These are phyloP conservation scores for Rhodotorula sphaerocarpa DNA, from an alignment of 768 basidiomycete genomes.

Conservation along the genomic window DNA sequence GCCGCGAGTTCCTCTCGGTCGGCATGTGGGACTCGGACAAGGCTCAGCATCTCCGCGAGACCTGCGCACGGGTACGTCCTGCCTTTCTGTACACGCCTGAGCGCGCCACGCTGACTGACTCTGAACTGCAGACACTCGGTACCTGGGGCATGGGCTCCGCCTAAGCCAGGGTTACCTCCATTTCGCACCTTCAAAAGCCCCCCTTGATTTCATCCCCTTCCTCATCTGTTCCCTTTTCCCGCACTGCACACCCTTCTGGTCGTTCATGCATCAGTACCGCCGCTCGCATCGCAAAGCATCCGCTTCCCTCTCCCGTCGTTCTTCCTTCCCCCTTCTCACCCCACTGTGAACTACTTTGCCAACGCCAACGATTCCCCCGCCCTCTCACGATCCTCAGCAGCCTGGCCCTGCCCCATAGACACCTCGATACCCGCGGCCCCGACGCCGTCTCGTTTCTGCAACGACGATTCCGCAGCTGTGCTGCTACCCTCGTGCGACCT, in stretches of 20 bases:
- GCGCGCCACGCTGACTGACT: not conserved
- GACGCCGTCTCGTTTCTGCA: no score
- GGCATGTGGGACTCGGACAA: constrained; percentile 38
- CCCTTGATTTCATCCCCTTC: not conserved
- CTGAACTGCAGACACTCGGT: constrained; percentile 18
- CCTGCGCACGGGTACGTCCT: constrained; percentile 20
- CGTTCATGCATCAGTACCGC: no score
- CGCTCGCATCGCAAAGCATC: not conserved
- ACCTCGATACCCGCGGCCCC: no score
- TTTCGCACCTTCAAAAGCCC: no score
- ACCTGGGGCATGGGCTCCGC: constrained; percentile 28
- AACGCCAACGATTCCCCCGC: no score
- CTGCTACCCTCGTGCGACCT: no score
- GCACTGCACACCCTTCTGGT: not conserved
- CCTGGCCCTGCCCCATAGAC: not conserved
- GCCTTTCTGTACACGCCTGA: not conserved
- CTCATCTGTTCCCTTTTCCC: not conserved
- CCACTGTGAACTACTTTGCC: no score
- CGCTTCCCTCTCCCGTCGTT: not conserved
- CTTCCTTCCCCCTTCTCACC: not conserved
- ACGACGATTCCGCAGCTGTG: no score
- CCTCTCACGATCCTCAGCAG: no score
- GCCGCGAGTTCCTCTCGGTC: constrained; percentile 38
- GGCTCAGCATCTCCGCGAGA: constrained; percentile 36
- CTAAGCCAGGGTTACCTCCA: not conserved